Evolutionary conservation across 345 rosid species (phyloP).

Genomic region (Eucalyptus pauciflora): DNA sequence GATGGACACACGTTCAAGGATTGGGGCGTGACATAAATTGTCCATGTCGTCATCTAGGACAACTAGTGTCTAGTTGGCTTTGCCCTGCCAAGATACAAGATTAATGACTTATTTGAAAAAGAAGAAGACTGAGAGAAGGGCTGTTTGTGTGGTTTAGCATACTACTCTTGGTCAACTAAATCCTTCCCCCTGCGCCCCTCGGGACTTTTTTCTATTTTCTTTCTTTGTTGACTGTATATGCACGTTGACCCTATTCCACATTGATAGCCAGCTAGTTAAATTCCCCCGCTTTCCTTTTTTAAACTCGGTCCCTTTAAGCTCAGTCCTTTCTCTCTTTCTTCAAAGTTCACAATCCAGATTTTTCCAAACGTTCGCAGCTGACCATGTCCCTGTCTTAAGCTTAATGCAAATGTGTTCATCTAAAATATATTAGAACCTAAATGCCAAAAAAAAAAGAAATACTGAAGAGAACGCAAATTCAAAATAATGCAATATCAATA

Average conservation of each 20-base stretch:
- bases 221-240: not conserved
- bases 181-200: not conserved
- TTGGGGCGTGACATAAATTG: no score
- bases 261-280: not conserved
- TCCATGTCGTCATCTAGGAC: no score
- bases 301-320: no score
- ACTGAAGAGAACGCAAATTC: not conserved
- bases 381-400: not conserved
- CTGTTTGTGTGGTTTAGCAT: not conserved
- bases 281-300: not conserved
- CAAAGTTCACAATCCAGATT: not conserved
- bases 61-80: no score
- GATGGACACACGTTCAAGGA: accelerated
- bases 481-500: not conserved
- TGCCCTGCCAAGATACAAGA: no score
- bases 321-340: not conserved
- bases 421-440: not conserved
- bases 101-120: no score
- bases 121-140: not conserved
- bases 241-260: not conserved
- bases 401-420: not conserved
- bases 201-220: not conserved
- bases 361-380: not conserved
- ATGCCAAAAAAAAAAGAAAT: not conserved
- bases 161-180: not conserved